A percentile compares a stretch with the other conserved stretches of the same genome.
Conservation (phyloP, 75 land plant genomes). For the Pseudotsuga menziesii region DNA sequence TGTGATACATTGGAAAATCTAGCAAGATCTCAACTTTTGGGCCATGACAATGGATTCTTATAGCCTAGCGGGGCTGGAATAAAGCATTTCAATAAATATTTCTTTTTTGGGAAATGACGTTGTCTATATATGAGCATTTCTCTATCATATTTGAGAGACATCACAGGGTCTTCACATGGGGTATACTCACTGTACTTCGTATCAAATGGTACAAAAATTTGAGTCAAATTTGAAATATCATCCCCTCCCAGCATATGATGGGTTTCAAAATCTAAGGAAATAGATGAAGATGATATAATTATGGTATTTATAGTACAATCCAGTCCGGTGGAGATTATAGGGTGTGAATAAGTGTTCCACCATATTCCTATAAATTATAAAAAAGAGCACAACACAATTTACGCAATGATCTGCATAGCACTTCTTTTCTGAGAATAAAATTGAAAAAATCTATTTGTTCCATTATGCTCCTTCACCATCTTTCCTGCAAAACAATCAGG, state of each 20-base stretch:
- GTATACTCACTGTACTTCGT: constrained; percentile 64
- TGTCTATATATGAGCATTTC: constrained; percentile 50
- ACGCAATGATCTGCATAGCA: no score
- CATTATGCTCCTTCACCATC: no score
- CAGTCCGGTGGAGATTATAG: no score
- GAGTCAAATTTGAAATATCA: neutral
- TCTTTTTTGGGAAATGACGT: constrained; percentile 52
- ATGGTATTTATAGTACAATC: no score
- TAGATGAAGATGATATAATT: neutral
- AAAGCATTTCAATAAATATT: constrained; percentile 44
- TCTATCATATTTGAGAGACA: constrained; percentile 33
- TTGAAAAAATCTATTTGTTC: no score
- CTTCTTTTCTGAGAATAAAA: no score
- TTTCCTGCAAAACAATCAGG: no score
- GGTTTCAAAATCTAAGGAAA: constrained; percentile 50
- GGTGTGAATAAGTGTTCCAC: no score
- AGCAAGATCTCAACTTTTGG: constrained; percentile 55
- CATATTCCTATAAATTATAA: no score
- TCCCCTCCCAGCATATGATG: constrained; percentile 41
- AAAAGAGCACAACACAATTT: no score
- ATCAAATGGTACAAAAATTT: constrained; percentile 28
- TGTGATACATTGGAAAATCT: constrained; percentile 71
- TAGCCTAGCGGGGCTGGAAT: constrained; percentile 63
- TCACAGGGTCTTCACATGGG: constrained; percentile 47
- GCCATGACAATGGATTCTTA: constrained; percentile 60